A percentile compares a stretch with the other conserved stretches of the same genome.
Conservation (phyloP, 495 filamentous ascomycete species). For the Aspergillus carlsbadensis region DNA sequence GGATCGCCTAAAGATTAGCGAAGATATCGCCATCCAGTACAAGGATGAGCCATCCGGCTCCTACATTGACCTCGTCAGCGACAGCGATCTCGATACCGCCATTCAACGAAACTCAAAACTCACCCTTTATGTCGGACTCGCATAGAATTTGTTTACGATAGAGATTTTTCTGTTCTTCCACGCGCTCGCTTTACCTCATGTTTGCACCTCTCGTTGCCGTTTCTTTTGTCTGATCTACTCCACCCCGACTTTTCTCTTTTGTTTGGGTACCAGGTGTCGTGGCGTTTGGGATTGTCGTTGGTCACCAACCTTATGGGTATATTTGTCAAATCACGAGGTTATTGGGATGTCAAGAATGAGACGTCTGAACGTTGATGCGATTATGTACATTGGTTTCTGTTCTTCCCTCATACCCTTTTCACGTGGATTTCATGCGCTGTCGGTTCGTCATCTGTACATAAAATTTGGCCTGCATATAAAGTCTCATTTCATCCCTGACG, state of each 20-base stretch:
- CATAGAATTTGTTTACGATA: conserved; percentile 31
- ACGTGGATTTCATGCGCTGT: conserved; percentile 14
- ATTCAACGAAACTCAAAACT: conserved; percentile 83
- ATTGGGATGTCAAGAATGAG: conserved; percentile 27
- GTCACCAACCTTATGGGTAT: conserved; percentile 14
- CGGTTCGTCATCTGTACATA: conserved; percentile 24
- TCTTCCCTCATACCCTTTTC: conserved; percentile 26
- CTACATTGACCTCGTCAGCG: conserved; percentile 68
- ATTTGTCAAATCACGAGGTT: conserved; percentile 24
- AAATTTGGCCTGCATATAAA: conserved; percentile 25
- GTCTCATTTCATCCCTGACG: neutral
- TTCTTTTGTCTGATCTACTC: conserved; percentile 3
- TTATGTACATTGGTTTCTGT: conserved; percentile 26
- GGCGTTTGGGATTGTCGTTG: conserved; percentile 8
- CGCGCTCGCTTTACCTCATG: conserved; percentile 17
- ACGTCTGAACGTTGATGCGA: conserved; percentile 29
- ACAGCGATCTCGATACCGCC: conserved; percentile 78
- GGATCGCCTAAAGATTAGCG: conserved; percentile 73
- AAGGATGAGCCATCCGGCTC: conserved; percentile 80
- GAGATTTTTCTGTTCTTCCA: conserved; percentile 23
- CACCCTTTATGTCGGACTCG: conserved; percentile 70
- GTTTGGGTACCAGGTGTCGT: conserved; percentile 10
- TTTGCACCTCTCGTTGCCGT: conserved; percentile 2
- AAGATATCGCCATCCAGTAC: conserved; percentile 76
- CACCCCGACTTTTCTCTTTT: conserved; percentile 8